Percentiles rank a stretch among this genome's conserved stretches.
Evolutionary conservation across 768 basidiomycete genomes (phyloP).

Genomic region (Chlorophyllum brunneum): DNA sequence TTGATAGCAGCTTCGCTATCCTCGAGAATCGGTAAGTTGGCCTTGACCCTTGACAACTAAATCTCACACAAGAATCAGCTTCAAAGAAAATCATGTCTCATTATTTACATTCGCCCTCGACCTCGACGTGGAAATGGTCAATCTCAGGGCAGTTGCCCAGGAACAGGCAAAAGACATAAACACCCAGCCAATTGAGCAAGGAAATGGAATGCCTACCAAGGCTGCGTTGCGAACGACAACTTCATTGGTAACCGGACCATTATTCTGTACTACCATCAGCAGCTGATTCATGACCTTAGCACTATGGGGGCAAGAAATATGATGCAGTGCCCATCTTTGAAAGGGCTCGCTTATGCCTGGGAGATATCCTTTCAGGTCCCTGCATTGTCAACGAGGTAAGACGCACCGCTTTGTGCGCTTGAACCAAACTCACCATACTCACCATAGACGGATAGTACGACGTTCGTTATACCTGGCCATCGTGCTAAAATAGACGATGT

Average conservation of each 20-base stretch:
- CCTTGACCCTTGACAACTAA: too few relatives aligned
- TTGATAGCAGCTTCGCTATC: constrained; percentile 14
- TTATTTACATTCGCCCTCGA: constrained; percentile 25
- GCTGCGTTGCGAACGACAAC: neutral
- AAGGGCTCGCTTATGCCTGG: constrained; percentile 17
- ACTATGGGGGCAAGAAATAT: constrained; percentile 18
- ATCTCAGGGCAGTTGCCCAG: constrained; percentile 20
- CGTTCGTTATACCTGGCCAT: constrained; percentile 22
- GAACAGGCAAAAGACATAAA: constrained; percentile 15
- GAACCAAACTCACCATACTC: neutral
- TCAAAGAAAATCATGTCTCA: constrained; percentile 19
- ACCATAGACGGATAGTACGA: constrained; percentile 23
- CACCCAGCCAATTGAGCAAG: neutral
- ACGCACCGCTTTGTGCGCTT: too few relatives aligned
- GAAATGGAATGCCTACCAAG: neutral
- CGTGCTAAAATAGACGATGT: constrained; percentile 24
- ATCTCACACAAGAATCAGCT: constrained; percentile 13
- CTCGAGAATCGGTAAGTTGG: constrained; percentile 7
- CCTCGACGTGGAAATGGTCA: constrained; percentile 21
- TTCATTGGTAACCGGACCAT: neutral
- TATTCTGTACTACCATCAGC: too few relatives aligned
- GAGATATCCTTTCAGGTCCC: constrained; percentile 21
- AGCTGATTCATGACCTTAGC: constrained; percentile 4
- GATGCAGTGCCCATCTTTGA: constrained; percentile 23
- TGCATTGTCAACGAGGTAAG: constrained; percentile 25